A percentile compares a stretch with the other conserved stretches of the same genome.
Evolutionary conservation across 176 grass and related monocot species (phyloP).

Genomic region (Avena atlantica): DNA sequence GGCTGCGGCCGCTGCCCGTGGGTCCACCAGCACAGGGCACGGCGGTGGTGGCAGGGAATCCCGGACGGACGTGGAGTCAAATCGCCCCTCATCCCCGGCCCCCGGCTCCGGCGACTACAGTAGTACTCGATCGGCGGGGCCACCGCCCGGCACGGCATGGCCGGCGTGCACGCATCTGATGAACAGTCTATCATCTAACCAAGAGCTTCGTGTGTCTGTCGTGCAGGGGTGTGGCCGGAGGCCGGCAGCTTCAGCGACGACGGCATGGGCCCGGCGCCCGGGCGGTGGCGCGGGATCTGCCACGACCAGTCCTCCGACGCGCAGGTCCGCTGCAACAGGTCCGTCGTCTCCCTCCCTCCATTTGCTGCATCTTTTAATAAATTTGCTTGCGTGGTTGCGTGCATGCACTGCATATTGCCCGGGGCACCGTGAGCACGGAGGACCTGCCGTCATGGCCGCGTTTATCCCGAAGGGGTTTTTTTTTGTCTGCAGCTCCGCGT

Average conservation of each 20-base stretch:
- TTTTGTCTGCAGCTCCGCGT: neutral
- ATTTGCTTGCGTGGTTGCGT: no score
- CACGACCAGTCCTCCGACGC: conserved; percentile 65
- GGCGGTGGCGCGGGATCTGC: conserved; percentile 81
- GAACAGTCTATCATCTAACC: neutral
- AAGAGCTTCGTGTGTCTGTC: neutral
- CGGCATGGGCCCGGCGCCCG: conserved; percentile 71
- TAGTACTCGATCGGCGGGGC: neutral
- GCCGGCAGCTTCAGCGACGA: conserved; percentile 91
- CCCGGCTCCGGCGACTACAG: neutral
- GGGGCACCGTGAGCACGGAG: no score
- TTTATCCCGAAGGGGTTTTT: neutral
- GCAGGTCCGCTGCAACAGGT: conserved; percentile 87
- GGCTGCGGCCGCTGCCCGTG: neutral
- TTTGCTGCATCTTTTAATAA: no score
- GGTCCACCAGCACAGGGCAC: neutral
- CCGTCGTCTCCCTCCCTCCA: neutral
- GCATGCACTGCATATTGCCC: no score
- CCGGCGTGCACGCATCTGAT: neutral
- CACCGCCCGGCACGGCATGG: neutral
- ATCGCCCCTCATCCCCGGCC: neutral
- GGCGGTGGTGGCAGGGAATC: conserved; percentile 48
- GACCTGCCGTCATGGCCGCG: no score
- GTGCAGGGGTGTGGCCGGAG: conserved; percentile 95
- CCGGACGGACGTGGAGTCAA: conserved; percentile 46